These are phyloP conservation scores for Xylaria hypoxylon DNA, from an alignment of 2,329 filamentous ascomycete species.

Conservation along the genomic window DNA sequence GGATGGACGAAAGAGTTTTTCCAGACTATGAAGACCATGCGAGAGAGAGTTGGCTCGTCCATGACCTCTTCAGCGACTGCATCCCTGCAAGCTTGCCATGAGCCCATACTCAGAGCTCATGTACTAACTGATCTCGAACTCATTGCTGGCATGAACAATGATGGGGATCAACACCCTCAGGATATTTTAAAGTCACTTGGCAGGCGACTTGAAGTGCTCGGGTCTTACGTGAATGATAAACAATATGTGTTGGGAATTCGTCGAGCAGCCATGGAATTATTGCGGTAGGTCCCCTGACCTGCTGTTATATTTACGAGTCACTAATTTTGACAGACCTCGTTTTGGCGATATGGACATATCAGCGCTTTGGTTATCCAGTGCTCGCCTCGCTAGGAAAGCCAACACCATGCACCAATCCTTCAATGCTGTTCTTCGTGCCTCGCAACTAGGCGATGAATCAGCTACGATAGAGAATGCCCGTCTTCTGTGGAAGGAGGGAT, in stretches of 20 bases:
- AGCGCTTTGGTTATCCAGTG: conserved; percentile 85
- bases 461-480: conserved; percentile 95
- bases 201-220: conserved; percentile 86
- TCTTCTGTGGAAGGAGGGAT: conserved; percentile 90
- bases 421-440: conserved; percentile 91
- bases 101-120: conserved; percentile 86
- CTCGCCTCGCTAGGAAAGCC: conserved; percentile 86
- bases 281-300: conserved; percentile 63
- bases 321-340: conserved; percentile 59
- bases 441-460: conserved; percentile 83
- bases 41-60: conserved; percentile 76
- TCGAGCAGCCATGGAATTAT: conserved; percentile 86
- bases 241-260: conserved; percentile 90
- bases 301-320: conserved; percentile 30
- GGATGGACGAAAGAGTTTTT: conserved; percentile 65
- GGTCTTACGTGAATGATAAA: conserved; percentile 91
- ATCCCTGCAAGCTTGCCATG: conserved; percentile 86
- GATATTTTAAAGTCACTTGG: conserved; percentile 68
- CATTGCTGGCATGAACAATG: conserved; percentile 66
- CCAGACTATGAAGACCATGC: conserved; percentile 70
- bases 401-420: conserved; percentile 89
- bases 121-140: conserved; percentile 88
- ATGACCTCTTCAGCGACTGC: conserved; percentile 81
- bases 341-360: conserved; percentile 82
- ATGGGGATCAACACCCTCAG: conserved; percentile 55